phyloP scores from a whole-genome alignment of 169 alveolate species.

The Plasmodium inui region DNA sequence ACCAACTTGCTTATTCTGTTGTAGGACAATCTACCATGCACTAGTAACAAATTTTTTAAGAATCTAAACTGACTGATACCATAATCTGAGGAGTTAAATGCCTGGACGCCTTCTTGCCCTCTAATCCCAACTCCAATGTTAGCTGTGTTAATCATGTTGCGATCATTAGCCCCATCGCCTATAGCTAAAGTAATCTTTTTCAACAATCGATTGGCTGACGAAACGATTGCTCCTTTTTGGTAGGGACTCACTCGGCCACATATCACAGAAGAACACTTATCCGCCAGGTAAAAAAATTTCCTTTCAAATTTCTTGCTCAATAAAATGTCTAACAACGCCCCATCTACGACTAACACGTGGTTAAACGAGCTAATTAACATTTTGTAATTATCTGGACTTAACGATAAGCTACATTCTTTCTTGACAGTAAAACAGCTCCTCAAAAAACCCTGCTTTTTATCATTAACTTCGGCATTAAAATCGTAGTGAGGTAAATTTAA shows the following conservation, averaged over 20 bases:
- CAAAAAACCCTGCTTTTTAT: not conserved
- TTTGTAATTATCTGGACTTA: conserved; percentile 48
- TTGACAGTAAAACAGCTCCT: not conserved
- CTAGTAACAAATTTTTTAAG: conserved; percentile 87
- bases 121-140: conserved; percentile 98
- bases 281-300: conserved; percentile 76
- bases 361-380: conserved; percentile 2
- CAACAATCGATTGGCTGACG: conserved; percentile 81
- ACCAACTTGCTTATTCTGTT: conserved; percentile 94
- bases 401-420: conserved; percentile 18
- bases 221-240: conserved; percentile 89
- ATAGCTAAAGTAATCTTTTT: conserved; percentile 90
- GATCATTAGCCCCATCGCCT: conserved; percentile 99
- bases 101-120: conserved; percentile 98
- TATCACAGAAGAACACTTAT: conserved; percentile 76
- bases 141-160: conserved; percentile 98
- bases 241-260: conserved; percentile 83
- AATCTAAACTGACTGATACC: conserved; percentile 91
- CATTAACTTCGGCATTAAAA: conserved; percentile 7
- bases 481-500: conserved; percentile 54
- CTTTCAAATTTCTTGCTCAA: conserved; percentile 73
- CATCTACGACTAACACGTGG: conserved; percentile 71
- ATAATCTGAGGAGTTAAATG: conserved; percentile 92
- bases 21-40: conserved; percentile 94
- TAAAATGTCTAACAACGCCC: conserved; percentile 35